Conservation (phyloP, 2,329 filamentous ascomycete species). For the Talaromyces sp. region DNA sequence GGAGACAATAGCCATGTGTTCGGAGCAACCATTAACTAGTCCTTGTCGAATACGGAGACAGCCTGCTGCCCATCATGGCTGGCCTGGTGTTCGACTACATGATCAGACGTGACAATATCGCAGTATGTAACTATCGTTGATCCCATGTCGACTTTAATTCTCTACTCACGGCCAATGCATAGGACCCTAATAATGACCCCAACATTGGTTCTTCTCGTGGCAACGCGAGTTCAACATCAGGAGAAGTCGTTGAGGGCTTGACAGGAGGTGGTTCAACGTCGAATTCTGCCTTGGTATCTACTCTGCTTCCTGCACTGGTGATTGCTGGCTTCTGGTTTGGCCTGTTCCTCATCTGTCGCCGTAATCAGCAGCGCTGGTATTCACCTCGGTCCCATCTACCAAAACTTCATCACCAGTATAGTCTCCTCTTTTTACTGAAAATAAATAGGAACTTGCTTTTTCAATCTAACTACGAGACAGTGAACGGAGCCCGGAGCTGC, state of each 20-base stretch:
- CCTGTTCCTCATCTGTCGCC: constrained; percentile 44
- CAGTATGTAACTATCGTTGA: background rate
- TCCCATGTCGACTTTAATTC: background rate
- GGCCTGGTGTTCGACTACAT: background rate
- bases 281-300: constrained; percentile 44
- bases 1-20: background rate
- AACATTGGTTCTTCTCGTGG: constrained; percentile 40
- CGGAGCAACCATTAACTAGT: background rate
- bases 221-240: constrained; percentile 32
- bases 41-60: background rate
- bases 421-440: background rate
- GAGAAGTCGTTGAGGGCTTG: constrained; percentile 27
- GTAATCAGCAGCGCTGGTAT: constrained; percentile 43
- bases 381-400: constrained; percentile 40
- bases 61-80: constrained; percentile 10
- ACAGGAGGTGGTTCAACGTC: constrained; percentile 42
- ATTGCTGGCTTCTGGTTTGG: constrained; percentile 42
- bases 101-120: constrained; percentile 8
- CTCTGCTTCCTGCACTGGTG: constrained; percentile 44
- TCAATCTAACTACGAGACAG: constrained; percentile 17
- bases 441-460: constrained; percentile 4
- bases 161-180: background rate
- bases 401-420: constrained; percentile 39
- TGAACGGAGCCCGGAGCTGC: constrained; percentile 46
- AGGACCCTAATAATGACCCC: constrained; percentile 38